Conservation (phyloP, 805 yeast species). For the Metschnikowia cerradonensis region DNA sequence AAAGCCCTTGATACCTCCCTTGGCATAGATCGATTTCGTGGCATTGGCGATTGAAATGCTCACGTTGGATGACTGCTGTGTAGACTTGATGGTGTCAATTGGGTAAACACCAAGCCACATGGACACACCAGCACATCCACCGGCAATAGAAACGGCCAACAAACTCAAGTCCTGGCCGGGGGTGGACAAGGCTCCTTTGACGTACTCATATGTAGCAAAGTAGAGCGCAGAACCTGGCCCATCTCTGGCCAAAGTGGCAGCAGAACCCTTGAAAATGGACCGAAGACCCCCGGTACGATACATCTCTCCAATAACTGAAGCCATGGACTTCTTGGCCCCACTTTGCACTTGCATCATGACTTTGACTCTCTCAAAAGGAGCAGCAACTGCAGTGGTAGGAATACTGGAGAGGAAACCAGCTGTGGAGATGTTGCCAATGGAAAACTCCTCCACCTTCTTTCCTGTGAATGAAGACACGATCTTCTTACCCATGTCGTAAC, state of each 20-base stretch:
- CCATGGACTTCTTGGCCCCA: slow-evolving; percentile 42
- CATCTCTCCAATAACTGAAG: slow-evolving; percentile 60
- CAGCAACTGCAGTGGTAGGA: slow-evolving; percentile 95
- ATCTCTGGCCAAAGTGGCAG: slow-evolving; percentile 90
- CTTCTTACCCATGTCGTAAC: slow-evolving; percentile 88
- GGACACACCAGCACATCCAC: slow-evolving; percentile 93
- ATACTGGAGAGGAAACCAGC: slow-evolving; percentile 95
- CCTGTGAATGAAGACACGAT: slow-evolving; percentile 50
- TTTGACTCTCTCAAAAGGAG: slow-evolving; percentile 94
- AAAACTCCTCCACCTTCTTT: slow-evolving; percentile 39
- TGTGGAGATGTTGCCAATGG: slow-evolving; percentile 69
- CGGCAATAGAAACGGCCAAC: slow-evolving; percentile 77
- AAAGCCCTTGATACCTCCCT: slow-evolving; percentile 84
- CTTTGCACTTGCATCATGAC: slow-evolving; percentile 84
- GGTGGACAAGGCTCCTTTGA: slow-evolving; percentile 59
- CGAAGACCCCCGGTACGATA: slow-evolving; percentile 75
- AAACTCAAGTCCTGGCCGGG: slow-evolving; percentile 61
- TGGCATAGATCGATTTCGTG: slow-evolving; percentile 61
- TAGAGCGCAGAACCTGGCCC: slow-evolving; percentile 97
- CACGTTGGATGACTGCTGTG: slow-evolving; percentile 63
- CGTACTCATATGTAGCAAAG: slow-evolving; percentile 87
- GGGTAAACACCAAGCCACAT: slow-evolving; percentile 98
- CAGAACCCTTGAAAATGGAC: slow-evolving; percentile 86
- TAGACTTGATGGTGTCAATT: slow-evolving; percentile 86
- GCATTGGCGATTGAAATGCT: slow-evolving; percentile 58